Conservation (phyloP, 2,329 filamentous ascomycete genomes). For the Clarireedia hainanense region DNA sequence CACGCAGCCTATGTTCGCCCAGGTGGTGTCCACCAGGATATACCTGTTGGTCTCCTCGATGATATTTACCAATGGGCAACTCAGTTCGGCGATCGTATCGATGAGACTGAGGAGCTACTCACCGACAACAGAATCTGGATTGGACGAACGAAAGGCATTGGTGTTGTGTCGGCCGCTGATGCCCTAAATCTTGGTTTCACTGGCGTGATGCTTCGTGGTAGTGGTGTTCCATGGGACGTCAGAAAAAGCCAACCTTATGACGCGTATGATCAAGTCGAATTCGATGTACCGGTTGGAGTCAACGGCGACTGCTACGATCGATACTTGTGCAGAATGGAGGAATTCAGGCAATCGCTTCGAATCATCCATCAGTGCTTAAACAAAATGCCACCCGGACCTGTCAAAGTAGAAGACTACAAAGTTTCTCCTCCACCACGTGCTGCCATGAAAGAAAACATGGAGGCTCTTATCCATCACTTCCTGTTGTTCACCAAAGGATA, state of each 20-base stretch:
- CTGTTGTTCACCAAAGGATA: conserved; percentile 98
- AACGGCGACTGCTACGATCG: conserved; percentile 99
- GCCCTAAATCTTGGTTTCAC: conserved; percentile 97
- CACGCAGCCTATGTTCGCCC: conserved; percentile 96
- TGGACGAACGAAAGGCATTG: conserved; percentile 80
- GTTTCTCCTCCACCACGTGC: conserved; percentile 88
- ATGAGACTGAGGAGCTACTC: conserved; percentile 96
- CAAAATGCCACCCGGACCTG: conserved; percentile 92
- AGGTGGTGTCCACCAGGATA: conserved; percentile 91
- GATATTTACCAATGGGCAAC: conserved; percentile 99
- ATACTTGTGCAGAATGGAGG: conserved; percentile 98
- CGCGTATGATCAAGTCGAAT: conserved; percentile 95
- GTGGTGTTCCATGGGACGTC: conserved; percentile 91
- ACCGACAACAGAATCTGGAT: conserved; percentile 99
- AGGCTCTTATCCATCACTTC: conserved; percentile 98
- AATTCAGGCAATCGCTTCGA: conserved; percentile 95
- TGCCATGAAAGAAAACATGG: conserved; percentile 99
- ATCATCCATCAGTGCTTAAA: conserved; percentile 99
- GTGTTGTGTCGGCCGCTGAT: conserved; percentile 83
- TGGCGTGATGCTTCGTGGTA: conserved; percentile 96
- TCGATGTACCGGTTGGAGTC: conserved; percentile 91
- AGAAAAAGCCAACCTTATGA: conserved; percentile 97
- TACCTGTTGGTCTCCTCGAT: conserved; percentile 87
- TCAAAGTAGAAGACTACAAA: conserved; percentile 98
- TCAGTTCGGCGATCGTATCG: conserved; percentile 95